These are phyloP conservation scores for Xylariaceae sp. DNA, from an alignment of 2,329 filamentous ascomycete genomes.

Conservation along the genomic window DNA sequence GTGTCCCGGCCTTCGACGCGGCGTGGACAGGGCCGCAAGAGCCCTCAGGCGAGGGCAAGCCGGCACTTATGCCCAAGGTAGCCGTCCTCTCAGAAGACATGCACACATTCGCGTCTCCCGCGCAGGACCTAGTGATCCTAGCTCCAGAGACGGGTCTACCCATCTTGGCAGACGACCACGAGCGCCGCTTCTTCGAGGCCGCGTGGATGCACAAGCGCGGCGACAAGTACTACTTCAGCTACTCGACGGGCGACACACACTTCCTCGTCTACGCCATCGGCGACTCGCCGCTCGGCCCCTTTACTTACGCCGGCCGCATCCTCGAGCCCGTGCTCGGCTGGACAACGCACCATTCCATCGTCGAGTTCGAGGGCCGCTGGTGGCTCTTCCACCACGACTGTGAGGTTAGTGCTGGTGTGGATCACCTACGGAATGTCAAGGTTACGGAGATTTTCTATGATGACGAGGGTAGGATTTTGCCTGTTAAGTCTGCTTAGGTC, in stretches of 20 bases:
- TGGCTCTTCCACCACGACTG: slow-evolving; percentile 75
- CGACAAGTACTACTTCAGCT: slow-evolving; percentile 68
- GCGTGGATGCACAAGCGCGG: slow-evolving; percentile 72
- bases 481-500: slow-evolving; percentile 29
- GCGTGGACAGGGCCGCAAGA: slow-evolving; percentile 53
- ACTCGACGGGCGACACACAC: slow-evolving; percentile 74
- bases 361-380: slow-evolving; percentile 66
- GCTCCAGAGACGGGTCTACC: slow-evolving; percentile 55
- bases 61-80: slow-evolving; percentile 61
- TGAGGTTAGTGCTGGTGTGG: slow-evolving; percentile 59
- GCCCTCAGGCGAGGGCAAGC: slow-evolving; percentile 48
- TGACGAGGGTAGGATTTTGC: slow-evolving; percentile 54
- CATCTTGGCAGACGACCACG: slow-evolving; percentile 62
- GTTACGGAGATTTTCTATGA: slow-evolving; percentile 70
- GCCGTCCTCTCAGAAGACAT: slow-evolving; percentile 60
- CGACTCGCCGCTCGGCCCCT: slow-evolving; percentile 61
- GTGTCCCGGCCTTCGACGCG: slow-evolving; percentile 45
- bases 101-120: slow-evolving; percentile 51
- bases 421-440: slow-evolving; percentile 69
- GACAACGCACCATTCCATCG: slow-evolving; percentile 77
- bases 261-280: slow-evolving; percentile 65
- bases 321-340: slow-evolving; percentile 72
- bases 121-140: slow-evolving; percentile 58
- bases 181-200: slow-evolving; percentile 72
- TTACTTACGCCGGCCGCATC: slow-evolving; percentile 65